Conservation (phyloP, 2,329 filamentous ascomycete genomes). For the Botrytis medusae region DNA sequence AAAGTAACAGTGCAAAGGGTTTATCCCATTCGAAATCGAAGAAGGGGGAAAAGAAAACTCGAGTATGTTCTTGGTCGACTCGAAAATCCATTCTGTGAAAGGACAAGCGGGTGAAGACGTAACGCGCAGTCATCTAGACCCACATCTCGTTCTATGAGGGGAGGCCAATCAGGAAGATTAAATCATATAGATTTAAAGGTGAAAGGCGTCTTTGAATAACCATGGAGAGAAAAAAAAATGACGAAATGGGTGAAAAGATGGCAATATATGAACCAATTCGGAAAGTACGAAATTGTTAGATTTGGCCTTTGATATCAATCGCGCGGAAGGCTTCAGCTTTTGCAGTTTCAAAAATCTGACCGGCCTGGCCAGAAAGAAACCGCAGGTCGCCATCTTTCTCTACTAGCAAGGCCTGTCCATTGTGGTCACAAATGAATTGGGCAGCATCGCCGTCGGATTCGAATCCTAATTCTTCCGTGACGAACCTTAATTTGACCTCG, state of each 20-base stretch:
- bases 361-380: conserved; percentile 73
- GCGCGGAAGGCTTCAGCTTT: conserved; percentile 74
- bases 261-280: conserved; percentile 23
- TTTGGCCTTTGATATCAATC: conserved; percentile 97
- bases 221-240: conserved; percentile 22
- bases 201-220: conserved; percentile 7
- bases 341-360: conserved; percentile 69
- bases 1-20: background rate
- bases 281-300: conserved; percentile 49
- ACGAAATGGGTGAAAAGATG: conserved; percentile 20
- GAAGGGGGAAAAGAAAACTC: conserved; percentile 18
- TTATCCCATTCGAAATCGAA: conserved; percentile 14
- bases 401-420: conserved; percentile 73
- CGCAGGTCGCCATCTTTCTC: conserved; percentile 72
- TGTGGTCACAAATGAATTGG: conserved; percentile 83
- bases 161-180: conserved; percentile 8
- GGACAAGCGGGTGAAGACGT: conserved; percentile 12
- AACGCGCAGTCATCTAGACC: conserved; percentile 15
- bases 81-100: conserved; percentile 13
- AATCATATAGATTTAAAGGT: conserved; percentile 10
- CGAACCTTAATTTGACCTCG: conserved; percentile 82
- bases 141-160: conserved; percentile 12
- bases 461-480: conserved; percentile 95
- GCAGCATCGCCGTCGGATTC: conserved; percentile 88
- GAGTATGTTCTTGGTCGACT: conserved; percentile 10